phyloP scores from a whole-genome alignment of 2,329 filamentous ascomycete genomes.

The Paecilomyces variotii region DNA sequence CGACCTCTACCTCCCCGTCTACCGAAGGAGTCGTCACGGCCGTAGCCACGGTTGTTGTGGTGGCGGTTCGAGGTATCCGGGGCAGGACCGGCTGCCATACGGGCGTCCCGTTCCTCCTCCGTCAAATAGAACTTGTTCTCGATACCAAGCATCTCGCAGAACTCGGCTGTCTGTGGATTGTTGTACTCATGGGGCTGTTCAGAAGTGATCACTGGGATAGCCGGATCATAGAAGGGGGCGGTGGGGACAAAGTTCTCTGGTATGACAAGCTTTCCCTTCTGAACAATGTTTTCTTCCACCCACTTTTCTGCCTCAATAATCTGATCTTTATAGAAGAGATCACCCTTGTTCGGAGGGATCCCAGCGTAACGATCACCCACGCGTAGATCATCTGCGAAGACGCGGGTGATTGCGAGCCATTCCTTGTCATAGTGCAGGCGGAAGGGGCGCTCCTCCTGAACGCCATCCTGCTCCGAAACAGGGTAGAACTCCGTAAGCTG shows the following conservation, averaged over 20 bases:
- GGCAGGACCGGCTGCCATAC: constrained; percentile 52
- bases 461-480: constrained; percentile 26
- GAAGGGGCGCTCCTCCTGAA: constrained; percentile 39
- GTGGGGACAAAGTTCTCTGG: constrained; percentile 72
- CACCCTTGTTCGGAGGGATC: constrained; percentile 55
- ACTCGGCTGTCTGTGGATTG: constrained; percentile 76
- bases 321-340: constrained; percentile 57
- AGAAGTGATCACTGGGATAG: constrained; percentile 48
- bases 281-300: constrained; percentile 69
- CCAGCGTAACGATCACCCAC: constrained; percentile 53
- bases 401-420: constrained; percentile 88
- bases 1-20: constrained; percentile 11
- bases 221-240: constrained; percentile 60
- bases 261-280: constrained; percentile 54
- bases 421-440: constrained; percentile 77
- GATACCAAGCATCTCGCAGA: constrained; percentile 71
- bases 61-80: constrained; percentile 23
- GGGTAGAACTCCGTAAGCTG: constrained; percentile 63
- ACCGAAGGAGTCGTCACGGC: constrained; percentile 3
- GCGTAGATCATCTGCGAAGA: constrained; percentile 59
- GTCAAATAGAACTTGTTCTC: constrained; percentile 66
- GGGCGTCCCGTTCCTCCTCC: constrained; percentile 59
- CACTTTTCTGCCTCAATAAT: constrained; percentile 68
- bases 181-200: constrained; percentile 72
- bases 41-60: constrained; percentile 4